Conservation (phyloP, 208 protist species). For the Leishmania lainsoni region DNA sequence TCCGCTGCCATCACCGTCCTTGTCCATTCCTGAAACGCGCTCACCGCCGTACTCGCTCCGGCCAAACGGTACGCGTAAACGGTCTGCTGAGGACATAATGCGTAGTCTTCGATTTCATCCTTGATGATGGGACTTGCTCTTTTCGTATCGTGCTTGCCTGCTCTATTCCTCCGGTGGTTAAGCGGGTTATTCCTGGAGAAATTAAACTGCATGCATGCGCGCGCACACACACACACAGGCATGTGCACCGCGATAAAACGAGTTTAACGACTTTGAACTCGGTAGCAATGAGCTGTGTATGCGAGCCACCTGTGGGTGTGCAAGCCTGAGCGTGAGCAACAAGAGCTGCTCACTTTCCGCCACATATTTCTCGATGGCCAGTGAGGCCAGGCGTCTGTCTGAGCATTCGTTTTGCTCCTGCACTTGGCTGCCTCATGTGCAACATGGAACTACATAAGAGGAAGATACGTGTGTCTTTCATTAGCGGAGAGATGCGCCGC, state of each 20-base stretch:
- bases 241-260: not conserved
- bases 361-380: not conserved
- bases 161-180: too few species aligned
- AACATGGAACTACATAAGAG: not conserved
- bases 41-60: conserved; percentile 1
- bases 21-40: not conserved
- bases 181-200: too few species aligned
- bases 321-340: not conserved
- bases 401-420: not conserved
- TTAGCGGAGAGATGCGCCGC: not conserved
- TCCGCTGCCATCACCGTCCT: not conserved
- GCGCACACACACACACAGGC: conserved; percentile 3
- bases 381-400: not conserved
- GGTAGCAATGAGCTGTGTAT: not conserved
- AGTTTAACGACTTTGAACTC: not conserved
- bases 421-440: not conserved
- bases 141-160: too few species aligned
- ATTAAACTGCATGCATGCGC: not conserved
- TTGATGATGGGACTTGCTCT: not conserved
- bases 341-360: not conserved
- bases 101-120: conserved; percentile 44
- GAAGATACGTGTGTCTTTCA: not conserved
- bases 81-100: conserved; percentile 62
- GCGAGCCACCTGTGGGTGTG: not conserved
- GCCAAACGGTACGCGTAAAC: conserved; percentile 34